Evolutionary conservation across 805 yeast species (phyloP).

Genomic region (Torulaspora franciscae): DNA sequence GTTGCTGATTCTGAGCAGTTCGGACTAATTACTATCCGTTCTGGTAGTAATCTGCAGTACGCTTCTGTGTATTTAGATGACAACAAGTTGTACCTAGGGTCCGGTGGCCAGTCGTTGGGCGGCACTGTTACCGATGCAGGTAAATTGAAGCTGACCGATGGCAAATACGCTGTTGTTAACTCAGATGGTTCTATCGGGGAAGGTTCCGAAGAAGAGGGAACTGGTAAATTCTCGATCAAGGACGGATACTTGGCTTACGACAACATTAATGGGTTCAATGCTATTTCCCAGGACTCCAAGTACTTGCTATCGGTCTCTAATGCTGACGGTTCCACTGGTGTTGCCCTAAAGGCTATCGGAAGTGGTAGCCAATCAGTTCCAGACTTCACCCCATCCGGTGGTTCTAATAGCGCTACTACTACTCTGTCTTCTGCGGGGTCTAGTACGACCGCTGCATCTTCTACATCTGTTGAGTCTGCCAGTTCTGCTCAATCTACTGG

Average conservation of each 20-base stretch:
- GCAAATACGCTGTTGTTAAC: conserved; percentile 29
- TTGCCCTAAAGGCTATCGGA: conserved; percentile 19
- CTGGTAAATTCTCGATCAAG: conserved; percentile 39
- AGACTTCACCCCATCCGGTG: conserved; percentile 16
- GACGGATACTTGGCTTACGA: conserved; percentile 38
- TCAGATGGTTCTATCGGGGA: conserved; percentile 23
- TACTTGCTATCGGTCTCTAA: conserved; percentile 28
- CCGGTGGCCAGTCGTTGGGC: conserved; percentile 15
- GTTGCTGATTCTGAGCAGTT: conserved; percentile 38
- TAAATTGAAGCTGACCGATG: conserved; percentile 30
- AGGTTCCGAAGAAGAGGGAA: conserved; percentile 25
- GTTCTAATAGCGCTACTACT: not conserved
- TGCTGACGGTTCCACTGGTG: conserved; percentile 22
- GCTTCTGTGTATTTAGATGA: conserved; percentile 22
- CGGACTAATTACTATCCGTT: conserved; percentile 35
- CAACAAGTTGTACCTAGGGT: conserved; percentile 20
- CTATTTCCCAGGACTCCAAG: conserved; percentile 33
- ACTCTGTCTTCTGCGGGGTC: not conserved
- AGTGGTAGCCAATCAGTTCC: conserved; percentile 18
- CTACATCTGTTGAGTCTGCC: not conserved
- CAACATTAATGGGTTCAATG: conserved; percentile 37
- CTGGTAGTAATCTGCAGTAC: conserved; percentile 37
- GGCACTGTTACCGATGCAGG: conserved; percentile 35
- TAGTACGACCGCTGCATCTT: not conserved
- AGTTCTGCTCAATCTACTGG: conserved; percentile 5